A percentile compares a stretch with the other conserved stretches of the same genome.
These are phyloP conservation scores for Scleroderma bovista DNA, from an alignment of 768 basidiomycete genomes.

Conservation along the genomic window DNA sequence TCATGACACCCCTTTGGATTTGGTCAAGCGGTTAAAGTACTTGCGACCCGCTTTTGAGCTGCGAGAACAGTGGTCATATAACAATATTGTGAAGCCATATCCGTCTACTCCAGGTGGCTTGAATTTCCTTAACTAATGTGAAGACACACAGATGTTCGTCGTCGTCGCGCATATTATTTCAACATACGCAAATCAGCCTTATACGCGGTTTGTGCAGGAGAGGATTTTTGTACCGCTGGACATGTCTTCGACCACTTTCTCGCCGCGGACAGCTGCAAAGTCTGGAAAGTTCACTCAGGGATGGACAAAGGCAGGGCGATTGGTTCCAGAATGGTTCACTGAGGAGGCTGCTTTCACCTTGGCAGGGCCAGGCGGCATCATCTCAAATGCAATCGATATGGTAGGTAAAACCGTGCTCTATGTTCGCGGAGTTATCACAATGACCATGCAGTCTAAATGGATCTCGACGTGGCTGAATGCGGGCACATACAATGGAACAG, in stretches of 20 bases:
- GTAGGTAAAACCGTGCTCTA: conserved; percentile 17
- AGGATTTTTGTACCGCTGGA: conserved; percentile 37
- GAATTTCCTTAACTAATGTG: background rate
- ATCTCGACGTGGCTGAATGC: conserved; percentile 27
- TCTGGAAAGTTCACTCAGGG: conserved; percentile 30
- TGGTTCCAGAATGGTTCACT: conserved; percentile 28
- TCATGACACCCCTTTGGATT: conserved; percentile 20
- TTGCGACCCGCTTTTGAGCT: conserved; percentile 31
- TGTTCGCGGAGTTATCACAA: too few species aligned
- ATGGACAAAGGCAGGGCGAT: conserved; percentile 29
- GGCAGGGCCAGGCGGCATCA: conserved; percentile 40
- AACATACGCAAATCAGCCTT: conserved; percentile 28
- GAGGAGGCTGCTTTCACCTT: conserved; percentile 19
- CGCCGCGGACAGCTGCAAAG: conserved; percentile 24
- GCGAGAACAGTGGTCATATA: conserved; percentile 35
- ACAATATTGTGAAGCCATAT: conserved; percentile 28
- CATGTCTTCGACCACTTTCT: conserved; percentile 39
- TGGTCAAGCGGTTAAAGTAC: conserved; percentile 21
- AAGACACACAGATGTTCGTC: conserved; percentile 34
- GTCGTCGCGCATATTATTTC: conserved; percentile 30
- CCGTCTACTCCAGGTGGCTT: too few species aligned
- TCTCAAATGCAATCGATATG: conserved; percentile 39
- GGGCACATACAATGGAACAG: conserved; percentile 27
- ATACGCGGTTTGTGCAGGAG: conserved; percentile 35
- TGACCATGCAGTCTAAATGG: conserved; percentile 34